phyloP scores from a whole-genome alignment of 192 early-diverging fungal genomes.

The Diversispora epigaea region DNA sequence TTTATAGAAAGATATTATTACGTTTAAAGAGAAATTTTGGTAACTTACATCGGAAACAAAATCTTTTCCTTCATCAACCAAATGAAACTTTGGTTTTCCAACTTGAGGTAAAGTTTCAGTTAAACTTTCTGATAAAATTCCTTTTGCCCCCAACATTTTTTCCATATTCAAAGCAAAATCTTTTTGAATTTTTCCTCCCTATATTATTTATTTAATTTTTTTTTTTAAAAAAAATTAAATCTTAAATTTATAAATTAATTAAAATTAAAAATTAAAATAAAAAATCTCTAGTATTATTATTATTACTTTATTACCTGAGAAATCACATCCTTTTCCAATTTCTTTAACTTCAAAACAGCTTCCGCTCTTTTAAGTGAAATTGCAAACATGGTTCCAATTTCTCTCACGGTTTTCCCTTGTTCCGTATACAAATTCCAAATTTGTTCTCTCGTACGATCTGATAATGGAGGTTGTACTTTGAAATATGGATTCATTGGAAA shows the following conservation, averaged over 20 bases:
- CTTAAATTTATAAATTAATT: not conserved
- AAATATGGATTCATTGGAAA: conserved; percentile 92
- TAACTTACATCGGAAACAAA: conserved; percentile 60
- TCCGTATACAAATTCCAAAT: conserved; percentile 69
- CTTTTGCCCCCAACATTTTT: conserved; percentile 66
- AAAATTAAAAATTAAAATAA: conserved; percentile 17
- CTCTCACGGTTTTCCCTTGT: conserved; percentile 66
- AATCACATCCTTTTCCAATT: conserved; percentile 72
- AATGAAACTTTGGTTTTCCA: conserved; percentile 73
- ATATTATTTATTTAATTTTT: not conserved
- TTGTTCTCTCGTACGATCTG: conserved; percentile 63
- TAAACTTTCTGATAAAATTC: conserved; percentile 49
- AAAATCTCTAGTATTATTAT: not conserved
- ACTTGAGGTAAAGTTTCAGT: conserved; percentile 57
- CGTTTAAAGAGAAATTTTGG: not conserved
- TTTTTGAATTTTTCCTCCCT: conserved; percentile 61
- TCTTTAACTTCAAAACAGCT: conserved; percentile 88
- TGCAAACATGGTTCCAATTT: conserved; percentile 66
- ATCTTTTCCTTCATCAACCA: conserved; percentile 74
- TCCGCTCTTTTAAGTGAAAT: conserved; percentile 83
- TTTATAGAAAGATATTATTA: too few relatives aligned
- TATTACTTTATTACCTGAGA: conserved; percentile 44
- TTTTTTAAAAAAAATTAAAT: not conserved
- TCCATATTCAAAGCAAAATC: conserved; percentile 84
- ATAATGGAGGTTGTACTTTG: conserved; percentile 72